These are phyloP conservation scores for Trichosphaerium sp. DNA, from an alignment of 78 protist genomes.

Conservation along the genomic window DNA sequence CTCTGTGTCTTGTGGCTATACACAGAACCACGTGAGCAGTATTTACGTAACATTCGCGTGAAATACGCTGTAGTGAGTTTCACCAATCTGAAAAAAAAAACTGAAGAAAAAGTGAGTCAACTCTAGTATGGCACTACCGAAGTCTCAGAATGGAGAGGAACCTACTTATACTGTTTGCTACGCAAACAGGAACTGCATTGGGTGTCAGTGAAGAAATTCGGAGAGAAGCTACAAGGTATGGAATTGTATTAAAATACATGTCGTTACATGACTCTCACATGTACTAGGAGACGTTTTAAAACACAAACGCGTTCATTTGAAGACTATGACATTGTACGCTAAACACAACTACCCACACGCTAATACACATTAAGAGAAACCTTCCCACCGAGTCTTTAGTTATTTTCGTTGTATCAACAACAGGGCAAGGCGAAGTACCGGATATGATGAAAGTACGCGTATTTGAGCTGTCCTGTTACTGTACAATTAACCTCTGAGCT, in stretches of 20 bases:
- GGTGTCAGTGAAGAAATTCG: conserved; percentile 43
- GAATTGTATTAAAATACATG: conserved; percentile 16
- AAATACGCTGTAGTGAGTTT: too few species aligned
- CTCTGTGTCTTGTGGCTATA: too few species aligned
- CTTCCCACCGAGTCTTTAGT: conserved; percentile 33
- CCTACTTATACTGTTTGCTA: too few species aligned
- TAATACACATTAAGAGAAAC: too few species aligned
- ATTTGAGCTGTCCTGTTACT: not conserved
- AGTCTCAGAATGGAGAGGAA: too few species aligned
- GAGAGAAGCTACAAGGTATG: conserved; percentile 20
- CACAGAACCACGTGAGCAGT: too few species aligned
- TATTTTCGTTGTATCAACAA: conserved; percentile 32
- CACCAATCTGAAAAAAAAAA: too few species aligned
- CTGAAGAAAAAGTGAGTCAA: too few species aligned
- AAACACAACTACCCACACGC: conserved; percentile 6
- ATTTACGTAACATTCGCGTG: too few species aligned
- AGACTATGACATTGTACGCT: not conserved
- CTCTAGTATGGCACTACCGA: too few species aligned
- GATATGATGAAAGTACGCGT: conserved; percentile 26
- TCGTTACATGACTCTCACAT: not conserved
- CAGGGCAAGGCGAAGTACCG: conserved; percentile 63
- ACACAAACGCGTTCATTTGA: not conserved
- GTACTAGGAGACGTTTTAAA: too few species aligned
- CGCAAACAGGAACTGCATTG: conserved; percentile 42
- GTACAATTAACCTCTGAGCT: not conserved